These are phyloP conservation scores for Hypoxylon sp. DNA, from an alignment of 2,329 filamentous ascomycete genomes.

Conservation along the genomic window DNA sequence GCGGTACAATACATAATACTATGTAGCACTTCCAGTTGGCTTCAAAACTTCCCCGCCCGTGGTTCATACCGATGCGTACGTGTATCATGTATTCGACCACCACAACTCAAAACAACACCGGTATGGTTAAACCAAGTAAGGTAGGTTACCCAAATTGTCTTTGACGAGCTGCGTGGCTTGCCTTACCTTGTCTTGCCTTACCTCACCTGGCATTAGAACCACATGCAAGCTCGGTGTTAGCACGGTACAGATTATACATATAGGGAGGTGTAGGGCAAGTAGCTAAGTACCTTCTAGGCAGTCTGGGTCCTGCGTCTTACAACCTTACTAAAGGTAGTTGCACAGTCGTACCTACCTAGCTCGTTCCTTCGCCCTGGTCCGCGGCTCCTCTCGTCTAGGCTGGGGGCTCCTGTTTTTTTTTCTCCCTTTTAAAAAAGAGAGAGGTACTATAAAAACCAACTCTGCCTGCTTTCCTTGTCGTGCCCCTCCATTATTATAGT, in stretches of 20 bases:
- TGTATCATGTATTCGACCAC: slow-evolving; percentile 14
- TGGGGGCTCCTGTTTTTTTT: slow-evolving; percentile 44
- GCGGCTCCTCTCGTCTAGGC: slow-evolving; percentile 44
- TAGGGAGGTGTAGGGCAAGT: slow-evolving; percentile 24
- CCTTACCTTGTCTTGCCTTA: slow-evolving; percentile 41
- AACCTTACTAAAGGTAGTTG: slow-evolving; percentile 42
- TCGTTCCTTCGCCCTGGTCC: slow-evolving; percentile 43
- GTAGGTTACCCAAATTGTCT: slow-evolving; percentile 20
- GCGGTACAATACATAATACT: slow-evolving; percentile 17
- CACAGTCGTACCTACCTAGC: slow-evolving; percentile 40
- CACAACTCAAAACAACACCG: slow-evolving; percentile 31
- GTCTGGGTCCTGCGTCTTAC: slow-evolving; percentile 44
- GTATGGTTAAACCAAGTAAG: slow-evolving; percentile 32
- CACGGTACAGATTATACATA: slow-evolving; percentile 28
- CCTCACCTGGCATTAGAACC: slow-evolving; percentile 37
- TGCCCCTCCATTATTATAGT: slow-evolving; percentile 42
- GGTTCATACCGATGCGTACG: slow-evolving; percentile 31
- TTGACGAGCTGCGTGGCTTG: slow-evolving; percentile 36
- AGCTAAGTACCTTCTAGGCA: slow-evolving; percentile 33
- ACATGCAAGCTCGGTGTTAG: slow-evolving; percentile 25
- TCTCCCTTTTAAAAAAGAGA: slow-evolving; percentile 34
- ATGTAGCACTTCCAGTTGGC: slow-evolving; percentile 25
- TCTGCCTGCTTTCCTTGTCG: slow-evolving; percentile 42
- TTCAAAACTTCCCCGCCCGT: slow-evolving; percentile 24
- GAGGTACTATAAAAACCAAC: slow-evolving; percentile 48